phyloP scores from a whole-genome alignment of 2,329 filamentous ascomycete species.

The Lasiodiplodia sp. region DNA sequence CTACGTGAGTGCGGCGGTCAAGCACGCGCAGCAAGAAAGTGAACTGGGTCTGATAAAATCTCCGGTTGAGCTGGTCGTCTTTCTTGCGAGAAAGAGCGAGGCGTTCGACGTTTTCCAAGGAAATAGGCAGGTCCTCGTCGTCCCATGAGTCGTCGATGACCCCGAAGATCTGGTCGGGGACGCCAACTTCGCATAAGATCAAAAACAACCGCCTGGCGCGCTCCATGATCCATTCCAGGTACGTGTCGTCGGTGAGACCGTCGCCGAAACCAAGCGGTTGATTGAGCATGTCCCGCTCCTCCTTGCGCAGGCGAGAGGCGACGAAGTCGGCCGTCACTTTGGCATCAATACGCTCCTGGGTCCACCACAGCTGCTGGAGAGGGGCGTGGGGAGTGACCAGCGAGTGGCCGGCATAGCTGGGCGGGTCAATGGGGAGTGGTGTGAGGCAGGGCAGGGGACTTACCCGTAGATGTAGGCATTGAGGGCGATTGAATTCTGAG shows the following conservation, averaged over 20 bases:
- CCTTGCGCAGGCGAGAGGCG: constrained; percentile 67
- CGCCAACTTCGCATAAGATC: constrained; percentile 72
- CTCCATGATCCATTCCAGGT: constrained; percentile 78
- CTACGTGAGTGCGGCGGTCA: constrained; percentile 65
- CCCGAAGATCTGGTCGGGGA: constrained; percentile 77
- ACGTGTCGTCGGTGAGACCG: constrained; percentile 73
- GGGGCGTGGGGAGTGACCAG: constrained; percentile 57
- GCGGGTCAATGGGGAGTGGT: neutral
- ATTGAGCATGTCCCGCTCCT: constrained; percentile 69
- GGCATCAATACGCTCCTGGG: constrained; percentile 70
- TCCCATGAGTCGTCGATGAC: constrained; percentile 80
- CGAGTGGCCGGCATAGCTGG: constrained; percentile 51
- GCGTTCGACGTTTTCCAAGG: constrained; percentile 69
- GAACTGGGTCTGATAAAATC: constrained; percentile 75
- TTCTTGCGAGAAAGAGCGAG: constrained; percentile 66
- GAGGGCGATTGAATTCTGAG: constrained; percentile 53
- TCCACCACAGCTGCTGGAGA: constrained; percentile 71
- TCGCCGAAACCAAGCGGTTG: constrained; percentile 71
- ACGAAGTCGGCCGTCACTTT: constrained; percentile 75
- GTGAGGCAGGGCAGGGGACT: neutral
- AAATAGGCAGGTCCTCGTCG: constrained; percentile 75
- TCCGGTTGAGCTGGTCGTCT: constrained; percentile 70
- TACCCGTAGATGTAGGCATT: constrained; percentile 61
- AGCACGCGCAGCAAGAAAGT: constrained; percentile 72
- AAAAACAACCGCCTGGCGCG: constrained; percentile 75